Evolutionary conservation across 306 rosid species (phyloP), one percentile per base, ranked within the genome.

Genomic region (Rosa rugosa): DNA sequence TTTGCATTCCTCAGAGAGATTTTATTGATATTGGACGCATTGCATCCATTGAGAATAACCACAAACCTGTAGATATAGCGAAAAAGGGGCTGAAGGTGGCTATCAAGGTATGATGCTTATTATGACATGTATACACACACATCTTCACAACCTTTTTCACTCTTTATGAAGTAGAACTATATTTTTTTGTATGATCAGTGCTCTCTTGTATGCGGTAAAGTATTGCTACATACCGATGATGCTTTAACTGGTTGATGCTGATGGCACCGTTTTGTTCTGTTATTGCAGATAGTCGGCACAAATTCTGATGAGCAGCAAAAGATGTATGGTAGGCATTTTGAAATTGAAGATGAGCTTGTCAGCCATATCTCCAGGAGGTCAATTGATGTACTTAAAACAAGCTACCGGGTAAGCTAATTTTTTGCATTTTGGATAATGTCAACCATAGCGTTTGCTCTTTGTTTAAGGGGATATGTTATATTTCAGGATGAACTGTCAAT

Each of bases 281-380:
- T 88, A 69, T 81, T 84, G 75, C 88, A 95, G 99, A 95, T 95
- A 50, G 81, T 76, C 59, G 96, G 94, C 73, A 72, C 87, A 84
- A 88, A 86, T 80, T 23, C 98, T 22, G 99, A 95, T 78, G 99
- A 95, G 78, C 99, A 95, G 83, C 99, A 95, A 64, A 93, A 93
- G 73, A 93, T 95, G 98, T 90, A 34, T 53, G 99, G 99, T 69
- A 86, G 99, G 87, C 99, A 95, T 82, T 95, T 95, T 88, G 99
- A 93, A 80, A 71, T 90, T 23, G 94, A 93, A 22, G 98, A 93
- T 81, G 96, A 95, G 74, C 99, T 95, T 87, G 98, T 95, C 66
- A 93, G 98, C 87, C 98, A 83, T 80, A 93, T 95, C 71, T 79
- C 98, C 2, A 86, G 98, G 88, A 91, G 70, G 78, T 95, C 99